A percentile compares a stretch with the other conserved stretches of the same genome.
Evolutionary conservation across 768 basidiomycete species (phyloP).

Genomic region (Cystobasidium tubakii): DNA sequence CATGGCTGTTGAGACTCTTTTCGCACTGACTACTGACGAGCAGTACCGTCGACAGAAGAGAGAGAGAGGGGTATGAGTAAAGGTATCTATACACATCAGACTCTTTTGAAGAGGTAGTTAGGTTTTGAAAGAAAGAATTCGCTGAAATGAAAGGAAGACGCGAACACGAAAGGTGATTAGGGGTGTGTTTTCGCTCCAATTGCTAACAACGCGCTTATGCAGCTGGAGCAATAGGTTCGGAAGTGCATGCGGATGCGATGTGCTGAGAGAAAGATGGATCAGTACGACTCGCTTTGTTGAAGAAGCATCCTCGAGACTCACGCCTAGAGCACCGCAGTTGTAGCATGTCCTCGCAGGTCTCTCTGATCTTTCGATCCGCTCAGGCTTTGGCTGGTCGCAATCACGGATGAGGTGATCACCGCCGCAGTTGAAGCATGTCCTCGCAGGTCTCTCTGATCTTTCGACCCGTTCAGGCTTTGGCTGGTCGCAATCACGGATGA

Average conservation of each 20-base stretch:
- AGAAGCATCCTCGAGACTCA: not conserved
- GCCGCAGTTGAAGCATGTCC: conserved; percentile 25
- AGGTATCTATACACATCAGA: too few species aligned
- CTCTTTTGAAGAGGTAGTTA: too few species aligned
- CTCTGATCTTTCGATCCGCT: conserved; percentile 11
- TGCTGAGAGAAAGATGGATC: not conserved
- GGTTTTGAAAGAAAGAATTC: too few species aligned
- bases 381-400: not conserved
- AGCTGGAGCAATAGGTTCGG: conserved; percentile 23
- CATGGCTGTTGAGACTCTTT: too few species aligned
- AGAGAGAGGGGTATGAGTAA: too few species aligned
- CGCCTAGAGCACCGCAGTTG: conserved; percentile 24
- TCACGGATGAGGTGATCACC: conserved; percentile 21
- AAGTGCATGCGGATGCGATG: conserved; percentile 12
- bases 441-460: conserved; percentile 21
- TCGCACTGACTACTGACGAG: too few species aligned
- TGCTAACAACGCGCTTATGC: conserved; percentile 10
- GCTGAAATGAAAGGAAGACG: too few species aligned
- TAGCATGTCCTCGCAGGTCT: conserved; percentile 20
- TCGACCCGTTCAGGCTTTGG: not conserved
- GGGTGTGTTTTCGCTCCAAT: too few species aligned
- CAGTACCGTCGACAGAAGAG: too few species aligned
- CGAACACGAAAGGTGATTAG: too few species aligned
- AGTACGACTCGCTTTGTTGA: too few species aligned
- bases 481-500: conserved; percentile 20